phyloP scores from a whole-genome alignment of 1,284 basidiomycete genomes.

The Trametes polyzona region DNA sequence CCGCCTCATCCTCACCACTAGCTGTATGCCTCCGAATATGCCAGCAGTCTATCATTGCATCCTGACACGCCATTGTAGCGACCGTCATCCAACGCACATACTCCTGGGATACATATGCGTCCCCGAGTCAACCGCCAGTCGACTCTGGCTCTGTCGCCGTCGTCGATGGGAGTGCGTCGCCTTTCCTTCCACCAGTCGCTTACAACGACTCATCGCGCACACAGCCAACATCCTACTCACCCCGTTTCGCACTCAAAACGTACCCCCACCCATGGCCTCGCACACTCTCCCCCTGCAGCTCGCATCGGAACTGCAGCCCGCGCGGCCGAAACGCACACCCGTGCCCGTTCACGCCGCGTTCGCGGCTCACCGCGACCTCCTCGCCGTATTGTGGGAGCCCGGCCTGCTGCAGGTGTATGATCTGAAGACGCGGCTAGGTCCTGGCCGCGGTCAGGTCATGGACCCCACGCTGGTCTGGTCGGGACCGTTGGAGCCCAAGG shows the following conservation, averaged over 20 bases:
- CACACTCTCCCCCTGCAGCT: slow-evolving; percentile 54
- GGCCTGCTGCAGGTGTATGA: slow-evolving; percentile 72
- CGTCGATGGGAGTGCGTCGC: slow-evolving; percentile 81
- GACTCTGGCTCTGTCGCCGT: slow-evolving; percentile 91
- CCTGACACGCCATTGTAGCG: slow-evolving; percentile 37
- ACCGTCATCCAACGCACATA: slow-evolving; percentile 69
- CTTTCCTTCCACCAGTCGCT: background rate
- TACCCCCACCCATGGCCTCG: slow-evolving; percentile 95
- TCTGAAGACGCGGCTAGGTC: slow-evolving; percentile 63
- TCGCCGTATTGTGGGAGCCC: slow-evolving; percentile 73
- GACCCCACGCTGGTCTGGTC: slow-evolving; percentile 60
- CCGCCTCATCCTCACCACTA: slow-evolving; percentile 70
- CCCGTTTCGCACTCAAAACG: slow-evolving; percentile 91
- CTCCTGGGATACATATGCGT: slow-evolving; percentile 77
- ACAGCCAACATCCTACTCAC: slow-evolving; percentile 82
- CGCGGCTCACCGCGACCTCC: slow-evolving; percentile 56
- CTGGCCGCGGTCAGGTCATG: slow-evolving; percentile 67
- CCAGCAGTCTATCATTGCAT: background rate
- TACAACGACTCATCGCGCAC: background rate
- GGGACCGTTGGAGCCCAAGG: slow-evolving; percentile 32
- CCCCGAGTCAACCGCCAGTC: slow-evolving; percentile 63
- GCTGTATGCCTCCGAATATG: slow-evolving; percentile 51
- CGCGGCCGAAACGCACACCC: slow-evolving; percentile 20
- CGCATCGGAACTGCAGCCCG: slow-evolving; percentile 23
- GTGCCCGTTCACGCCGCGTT: slow-evolving; percentile 62